phyloP scores from a whole-genome alignment of 768 basidiomycete species.

The Albatrellus ellisii region DNA sequence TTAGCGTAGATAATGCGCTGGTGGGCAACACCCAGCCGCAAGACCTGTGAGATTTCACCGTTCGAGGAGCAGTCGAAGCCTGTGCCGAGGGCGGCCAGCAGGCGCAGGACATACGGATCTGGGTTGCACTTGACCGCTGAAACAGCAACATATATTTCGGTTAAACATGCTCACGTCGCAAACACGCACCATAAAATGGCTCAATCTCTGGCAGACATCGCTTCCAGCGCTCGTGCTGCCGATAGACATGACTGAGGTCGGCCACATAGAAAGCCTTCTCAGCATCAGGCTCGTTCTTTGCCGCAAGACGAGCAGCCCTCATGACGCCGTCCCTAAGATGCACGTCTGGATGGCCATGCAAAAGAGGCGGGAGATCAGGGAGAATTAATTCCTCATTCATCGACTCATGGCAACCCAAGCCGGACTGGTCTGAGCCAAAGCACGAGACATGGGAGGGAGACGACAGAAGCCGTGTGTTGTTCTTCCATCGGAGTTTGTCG shows the following conservation, averaged over 20 bases:
- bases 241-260: slow-evolving; percentile 80
- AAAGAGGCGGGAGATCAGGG: slow-evolving; percentile 51
- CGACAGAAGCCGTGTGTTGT: too few species aligned
- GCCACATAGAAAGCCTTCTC: slow-evolving; percentile 96
- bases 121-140: slow-evolving; percentile 97
- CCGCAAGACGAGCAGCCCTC: slow-evolving; percentile 38
- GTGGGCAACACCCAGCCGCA: slow-evolving; percentile 60
- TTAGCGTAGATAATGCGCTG: slow-evolving; percentile 93
- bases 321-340: slow-evolving; percentile 73
- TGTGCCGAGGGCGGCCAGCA: slow-evolving; percentile 79
- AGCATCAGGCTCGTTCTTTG: slow-evolving; percentile 50
- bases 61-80: slow-evolving; percentile 98
- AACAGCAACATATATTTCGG: slow-evolving; percentile 16
- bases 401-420: not conserved
- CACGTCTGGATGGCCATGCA: slow-evolving; percentile 54
- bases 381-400: slow-evolving; percentile 32
- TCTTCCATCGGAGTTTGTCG: not conserved
- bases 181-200: slow-evolving; percentile 77
- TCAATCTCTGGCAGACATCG: slow-evolving; percentile 70
- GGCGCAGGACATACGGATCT: slow-evolving; percentile 84
- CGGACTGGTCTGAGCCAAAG: not conserved
- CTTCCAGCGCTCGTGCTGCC: slow-evolving; percentile 76
- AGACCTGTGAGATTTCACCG: slow-evolving; percentile 76
- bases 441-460: not conserved
- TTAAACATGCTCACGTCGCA: slow-evolving; percentile 49